Conservation (phyloP, 192 early-diverging fungal species). For the Coemansia sp. region DNA sequence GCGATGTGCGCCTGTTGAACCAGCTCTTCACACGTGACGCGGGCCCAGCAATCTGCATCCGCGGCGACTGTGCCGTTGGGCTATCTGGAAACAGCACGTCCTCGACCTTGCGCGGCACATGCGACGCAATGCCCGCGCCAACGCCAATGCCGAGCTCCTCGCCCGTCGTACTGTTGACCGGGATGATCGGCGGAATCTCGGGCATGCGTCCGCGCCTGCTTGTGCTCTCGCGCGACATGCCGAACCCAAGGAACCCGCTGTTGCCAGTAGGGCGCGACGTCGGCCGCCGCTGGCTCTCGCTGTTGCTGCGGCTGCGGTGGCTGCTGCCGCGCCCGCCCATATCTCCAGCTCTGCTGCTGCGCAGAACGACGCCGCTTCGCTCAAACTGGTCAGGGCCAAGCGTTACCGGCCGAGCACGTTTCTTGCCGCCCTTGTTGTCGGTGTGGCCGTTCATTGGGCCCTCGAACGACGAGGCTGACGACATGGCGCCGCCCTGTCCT, state of each 20-base stretch:
- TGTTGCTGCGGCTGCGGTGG: slow-evolving; percentile 42
- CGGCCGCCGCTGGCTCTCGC: slow-evolving; percentile 28
- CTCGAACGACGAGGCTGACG: slow-evolving; percentile 49
- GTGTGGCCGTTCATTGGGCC: not conserved
- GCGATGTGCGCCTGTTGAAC: slow-evolving; percentile 63
- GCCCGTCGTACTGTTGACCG: slow-evolving; percentile 47
- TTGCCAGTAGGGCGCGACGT: slow-evolving; percentile 14
- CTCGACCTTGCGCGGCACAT: slow-evolving; percentile 37
- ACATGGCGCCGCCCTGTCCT: slow-evolving; percentile 31
- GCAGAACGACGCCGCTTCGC: slow-evolving; percentile 1
- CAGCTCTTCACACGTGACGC: slow-evolving; percentile 75
- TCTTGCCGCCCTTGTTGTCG: slow-evolving; percentile 11
- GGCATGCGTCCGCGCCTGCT: slow-evolving; percentile 38
- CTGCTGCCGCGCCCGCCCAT: not conserved
- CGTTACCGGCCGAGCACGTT: slow-evolving; percentile 26
- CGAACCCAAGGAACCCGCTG: slow-evolving; percentile 5
- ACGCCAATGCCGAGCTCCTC: slow-evolving; percentile 56
- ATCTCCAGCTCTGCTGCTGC: slow-evolving; percentile 10
- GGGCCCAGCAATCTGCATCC: slow-evolving; percentile 39
- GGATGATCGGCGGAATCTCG: slow-evolving; percentile 48
- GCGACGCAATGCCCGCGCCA: slow-evolving; percentile 50
- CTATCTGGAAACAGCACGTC: slow-evolving; percentile 47
- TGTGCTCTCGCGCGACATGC: slow-evolving; percentile 10
- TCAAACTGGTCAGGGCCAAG: slow-evolving; percentile 25
- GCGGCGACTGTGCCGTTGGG: slow-evolving; percentile 35